phyloP scores from a whole-genome alignment of 805 yeast species.

The Debaryomyces castellii region DNA sequence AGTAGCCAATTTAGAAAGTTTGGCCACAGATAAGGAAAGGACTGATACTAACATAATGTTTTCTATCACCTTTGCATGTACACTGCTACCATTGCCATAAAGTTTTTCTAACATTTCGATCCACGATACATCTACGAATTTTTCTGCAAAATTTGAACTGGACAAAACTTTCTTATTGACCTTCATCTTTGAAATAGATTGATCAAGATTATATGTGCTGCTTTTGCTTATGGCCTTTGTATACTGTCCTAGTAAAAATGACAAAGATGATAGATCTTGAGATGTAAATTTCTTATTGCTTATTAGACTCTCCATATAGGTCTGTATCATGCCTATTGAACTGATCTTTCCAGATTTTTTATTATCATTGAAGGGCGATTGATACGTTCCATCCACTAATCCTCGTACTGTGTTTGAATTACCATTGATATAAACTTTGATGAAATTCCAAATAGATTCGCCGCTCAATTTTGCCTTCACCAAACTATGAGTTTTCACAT shows the following conservation, averaged over 20 bases:
- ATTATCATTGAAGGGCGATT: slow-evolving; percentile 47
- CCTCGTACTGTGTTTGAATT: slow-evolving; percentile 47
- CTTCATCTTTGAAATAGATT: slow-evolving; percentile 9
- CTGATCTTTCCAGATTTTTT: slow-evolving; percentile 51
- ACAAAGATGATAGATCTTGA: slow-evolving; percentile 46
- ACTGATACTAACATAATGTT: slow-evolving; percentile 54
- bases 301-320: slow-evolving; percentile 47
- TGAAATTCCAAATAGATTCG: slow-evolving; percentile 64
- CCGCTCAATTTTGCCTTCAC: slow-evolving; percentile 58
- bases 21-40: slow-evolving; percentile 44
- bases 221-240: slow-evolving; percentile 13
- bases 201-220: slow-evolving; percentile 12
- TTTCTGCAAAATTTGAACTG: slow-evolving; percentile 46
- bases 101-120: slow-evolving; percentile 55
- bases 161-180: slow-evolving; percentile 20
- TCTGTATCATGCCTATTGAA: slow-evolving; percentile 48
- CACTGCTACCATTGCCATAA: slow-evolving; percentile 57
- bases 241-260: slow-evolving; percentile 47
- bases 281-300: slow-evolving; percentile 46
- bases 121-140: slow-evolving; percentile 58
- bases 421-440: slow-evolving; percentile 49
- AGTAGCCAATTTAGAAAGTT: slow-evolving; percentile 41
- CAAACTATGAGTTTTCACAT: slow-evolving; percentile 52
- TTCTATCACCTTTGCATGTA: slow-evolving; percentile 45
- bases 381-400: slow-evolving; percentile 54